These are phyloP conservation scores for Solanum ahanhuiri DNA, from an alignment of 257 asterid species.

Conservation along the genomic window DNA sequence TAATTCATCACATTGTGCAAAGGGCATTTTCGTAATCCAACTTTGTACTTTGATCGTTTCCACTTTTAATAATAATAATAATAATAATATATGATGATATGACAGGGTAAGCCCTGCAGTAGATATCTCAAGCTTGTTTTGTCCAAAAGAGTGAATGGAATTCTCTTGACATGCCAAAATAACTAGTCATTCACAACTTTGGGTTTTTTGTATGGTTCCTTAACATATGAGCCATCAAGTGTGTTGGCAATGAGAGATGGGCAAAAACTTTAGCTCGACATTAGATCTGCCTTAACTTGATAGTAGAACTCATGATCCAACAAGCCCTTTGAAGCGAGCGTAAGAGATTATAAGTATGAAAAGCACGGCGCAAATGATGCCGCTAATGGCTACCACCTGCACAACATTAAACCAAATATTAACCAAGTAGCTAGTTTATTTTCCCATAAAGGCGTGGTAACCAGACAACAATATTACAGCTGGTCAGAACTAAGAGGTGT, in stretches of 20 bases:
- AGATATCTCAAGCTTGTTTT: not conserved
- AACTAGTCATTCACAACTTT: not conserved
- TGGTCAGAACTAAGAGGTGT: not conserved
- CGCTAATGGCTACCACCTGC: constrained; percentile 44
- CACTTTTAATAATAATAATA: no score
- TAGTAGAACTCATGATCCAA: constrained; percentile 44
- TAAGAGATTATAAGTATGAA: constrained; percentile 46
- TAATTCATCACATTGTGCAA: no score
- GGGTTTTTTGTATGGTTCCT: not conserved
- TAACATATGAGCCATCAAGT: not conserved
- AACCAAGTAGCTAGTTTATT: not conserved
- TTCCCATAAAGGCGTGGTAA: not conserved
- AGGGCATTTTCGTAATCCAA: no score
- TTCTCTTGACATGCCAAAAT: not conserved
- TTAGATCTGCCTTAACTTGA: not conserved
- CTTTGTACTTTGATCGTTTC: no score
- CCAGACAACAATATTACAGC: not conserved
- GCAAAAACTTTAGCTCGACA: not conserved
- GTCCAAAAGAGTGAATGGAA: not conserved
- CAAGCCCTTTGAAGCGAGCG: constrained; percentile 71
- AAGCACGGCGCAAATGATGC: constrained; percentile 13
- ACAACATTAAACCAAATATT: not conserved
- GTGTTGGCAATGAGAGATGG: not conserved
- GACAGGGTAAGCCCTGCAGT: not conserved
- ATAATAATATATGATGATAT: no score